A percentile compares a stretch with the other conserved stretches of the same genome.
phyloP scores from a whole-genome alignment of 495 filamentous ascomycete species.

The Neurospora sp. region DNA sequence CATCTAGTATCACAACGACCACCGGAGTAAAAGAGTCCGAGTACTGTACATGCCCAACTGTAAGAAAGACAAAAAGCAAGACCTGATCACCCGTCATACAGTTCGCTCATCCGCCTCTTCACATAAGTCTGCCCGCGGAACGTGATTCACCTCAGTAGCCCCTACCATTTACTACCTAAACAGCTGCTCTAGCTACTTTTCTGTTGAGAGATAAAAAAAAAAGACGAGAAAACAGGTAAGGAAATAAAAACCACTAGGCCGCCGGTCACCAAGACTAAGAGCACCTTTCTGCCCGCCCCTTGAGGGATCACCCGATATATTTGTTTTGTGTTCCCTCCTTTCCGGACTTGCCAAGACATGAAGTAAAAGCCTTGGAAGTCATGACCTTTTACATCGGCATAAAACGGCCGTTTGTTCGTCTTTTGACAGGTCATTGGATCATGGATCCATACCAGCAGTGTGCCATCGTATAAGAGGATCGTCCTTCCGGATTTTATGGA shows the following conservation, averaged over 20 bases:
- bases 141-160: neutral
- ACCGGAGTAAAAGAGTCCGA: neutral
- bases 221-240: neutral
- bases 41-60: neutral
- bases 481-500: neutral
- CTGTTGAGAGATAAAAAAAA: neutral
- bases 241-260: neutral
- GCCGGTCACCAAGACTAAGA: neutral
- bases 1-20: neutral
- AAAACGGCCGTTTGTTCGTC: neutral
- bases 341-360: neutral
- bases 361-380: neutral
- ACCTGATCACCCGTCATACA: neutral
- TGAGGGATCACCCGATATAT: neutral
- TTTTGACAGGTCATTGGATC: neutral
- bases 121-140: neutral
- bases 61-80: neutral
- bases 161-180: neutral
- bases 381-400: neutral
- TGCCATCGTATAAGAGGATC: neutral
- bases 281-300: neutral
- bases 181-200: neutral
- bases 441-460: neutral
- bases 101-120: neutral
- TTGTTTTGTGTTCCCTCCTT: neutral